Base-by-base conservation (phyloP, 106 monocot species). In the Acorus gramineus region DNA sequence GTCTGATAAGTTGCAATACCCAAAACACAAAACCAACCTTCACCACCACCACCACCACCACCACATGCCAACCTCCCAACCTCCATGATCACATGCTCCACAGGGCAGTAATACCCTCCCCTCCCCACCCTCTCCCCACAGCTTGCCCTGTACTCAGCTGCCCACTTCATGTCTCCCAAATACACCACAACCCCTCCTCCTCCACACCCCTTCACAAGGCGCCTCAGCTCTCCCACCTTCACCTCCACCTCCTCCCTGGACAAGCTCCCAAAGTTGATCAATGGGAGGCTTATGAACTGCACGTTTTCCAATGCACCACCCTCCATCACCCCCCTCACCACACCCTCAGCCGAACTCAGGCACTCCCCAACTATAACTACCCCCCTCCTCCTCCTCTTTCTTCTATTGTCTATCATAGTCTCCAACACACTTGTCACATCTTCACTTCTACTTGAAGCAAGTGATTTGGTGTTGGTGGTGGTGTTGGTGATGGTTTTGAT, bases 31-130 rank as follows among this genome's bases (percentile, higher is more conserved):
- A 88, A 76, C 60, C 80, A 80, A 9, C 71, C 66, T 46, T 59
- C 59, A 50, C 42, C 66, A 4, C 48, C 10, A 6, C 62, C 76
- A 3, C 45, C 76, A 2, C 53, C 71, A 3, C 70, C 71, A 47
- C 74, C 62, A 45, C 58, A 64, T 11, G 80, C 46, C 76, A 98
- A 56, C 54, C 80, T 84, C 42, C 81, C 78, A 50, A 95, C 77
- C 79, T 95, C 94, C 84, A 84, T 74, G 61, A 87, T 80, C 42
- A 79, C 78, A 78, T 90, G 94, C 73, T 95, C 94, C 2, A 93
- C 65, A 46, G 90, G 82, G 54, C 90, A 95, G 54, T 95, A 90
- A 50, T 69, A 74, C 0, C 28, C 28, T 28, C 28, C 28, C 28
- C 64, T 71, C 47, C 73, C 69, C 8, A 76, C 65, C 14, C 69